phyloP scores from a whole-genome alignment of 1,284 basidiomycete genomes.

The Hymenochaete sp. region DNA sequence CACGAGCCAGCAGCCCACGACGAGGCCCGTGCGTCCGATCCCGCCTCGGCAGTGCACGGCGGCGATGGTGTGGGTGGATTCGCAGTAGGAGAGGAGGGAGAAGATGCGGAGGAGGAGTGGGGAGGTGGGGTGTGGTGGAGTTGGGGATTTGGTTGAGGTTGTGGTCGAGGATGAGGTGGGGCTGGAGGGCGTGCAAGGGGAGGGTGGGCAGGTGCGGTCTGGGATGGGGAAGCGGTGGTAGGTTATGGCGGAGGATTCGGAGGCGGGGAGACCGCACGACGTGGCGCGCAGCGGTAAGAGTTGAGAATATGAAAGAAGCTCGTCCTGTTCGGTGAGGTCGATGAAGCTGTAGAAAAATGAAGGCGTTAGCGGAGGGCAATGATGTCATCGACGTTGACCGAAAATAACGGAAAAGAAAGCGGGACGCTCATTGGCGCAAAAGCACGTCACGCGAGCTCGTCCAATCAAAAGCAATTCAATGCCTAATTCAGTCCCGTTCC shows the following conservation, averaged over 20 bases:
- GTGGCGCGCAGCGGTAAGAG: slow-evolving; percentile 46
- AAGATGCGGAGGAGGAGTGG: slow-evolving; percentile 50
- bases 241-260: slow-evolving; percentile 35
- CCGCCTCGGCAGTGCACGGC: slow-evolving; percentile 73
- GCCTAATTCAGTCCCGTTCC: no score
- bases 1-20: slow-evolving; percentile 71
- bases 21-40: slow-evolving; percentile 66
- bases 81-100: slow-evolving; percentile 48
- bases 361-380: neutral
- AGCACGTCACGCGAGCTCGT: no score
- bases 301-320: slow-evolving; percentile 54
- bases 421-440: no score
- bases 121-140: neutral
- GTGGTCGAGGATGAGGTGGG: neutral
- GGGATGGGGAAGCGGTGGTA: slow-evolving; percentile 71
- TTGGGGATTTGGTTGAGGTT: neutral
- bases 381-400: neutral
- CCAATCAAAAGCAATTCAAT: no score
- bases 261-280: slow-evolving; percentile 43
- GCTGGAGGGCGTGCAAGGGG: slow-evolving; percentile 21
- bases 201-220: slow-evolving; percentile 55
- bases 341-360: slow-evolving; percentile 36
- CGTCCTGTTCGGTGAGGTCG: slow-evolving; percentile 66
- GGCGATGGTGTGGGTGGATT: slow-evolving; percentile 41
- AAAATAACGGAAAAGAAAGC: no score